Evolutionary conservation across 2,329 filamentous ascomycete species (phyloP).

Genomic region (Diaporthe caulivora): DNA sequence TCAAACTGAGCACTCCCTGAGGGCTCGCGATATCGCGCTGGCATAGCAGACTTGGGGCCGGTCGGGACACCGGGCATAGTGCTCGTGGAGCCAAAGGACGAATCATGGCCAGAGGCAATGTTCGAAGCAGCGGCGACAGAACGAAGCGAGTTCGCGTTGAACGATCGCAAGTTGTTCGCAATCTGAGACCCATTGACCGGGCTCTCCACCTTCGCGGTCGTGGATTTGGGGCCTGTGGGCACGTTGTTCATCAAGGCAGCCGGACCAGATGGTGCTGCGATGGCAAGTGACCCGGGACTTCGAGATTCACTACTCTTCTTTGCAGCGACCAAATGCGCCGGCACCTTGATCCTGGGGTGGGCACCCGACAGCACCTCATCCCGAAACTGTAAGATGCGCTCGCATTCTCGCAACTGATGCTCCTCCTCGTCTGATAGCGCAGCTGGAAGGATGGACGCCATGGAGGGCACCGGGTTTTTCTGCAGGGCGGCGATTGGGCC

Average conservation of each 20-base stretch:
- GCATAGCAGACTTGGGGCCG: slow-evolving; percentile 46
- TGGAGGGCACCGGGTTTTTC: slow-evolving; percentile 15
- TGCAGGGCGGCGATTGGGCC: slow-evolving; percentile 38
- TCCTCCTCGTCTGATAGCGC: slow-evolving; percentile 59
- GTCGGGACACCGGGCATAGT: slow-evolving; percentile 29
- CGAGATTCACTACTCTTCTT: slow-evolving; percentile 40
- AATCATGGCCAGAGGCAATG: slow-evolving; percentile 37
- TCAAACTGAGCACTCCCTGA: slow-evolving; percentile 77
- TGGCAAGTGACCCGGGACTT: slow-evolving; percentile 42
- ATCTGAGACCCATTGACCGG: slow-evolving; percentile 34
- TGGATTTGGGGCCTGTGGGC: slow-evolving; percentile 37
- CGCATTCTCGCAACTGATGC: slow-evolving; percentile 76
- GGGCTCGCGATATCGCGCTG: slow-evolving; percentile 53
- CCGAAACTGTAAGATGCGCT: slow-evolving; percentile 83
- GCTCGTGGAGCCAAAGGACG: slow-evolving; percentile 24
- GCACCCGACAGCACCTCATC: slow-evolving; percentile 84
- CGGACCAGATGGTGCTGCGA: slow-evolving; percentile 40
- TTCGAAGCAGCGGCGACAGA: slow-evolving; percentile 44
- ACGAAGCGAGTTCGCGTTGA: slow-evolving; percentile 53
- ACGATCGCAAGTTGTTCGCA: slow-evolving; percentile 50
- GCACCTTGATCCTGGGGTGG: slow-evolving; percentile 73
- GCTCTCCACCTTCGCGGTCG: slow-evolving; percentile 37
- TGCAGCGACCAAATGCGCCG: slow-evolving; percentile 54
- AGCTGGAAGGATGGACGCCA: slow-evolving; percentile 40
- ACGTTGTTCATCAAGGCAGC: slow-evolving; percentile 29